These are phyloP conservation scores for Solanum chilense DNA, from an alignment of 257 asterid species.

Conservation along the genomic window DNA sequence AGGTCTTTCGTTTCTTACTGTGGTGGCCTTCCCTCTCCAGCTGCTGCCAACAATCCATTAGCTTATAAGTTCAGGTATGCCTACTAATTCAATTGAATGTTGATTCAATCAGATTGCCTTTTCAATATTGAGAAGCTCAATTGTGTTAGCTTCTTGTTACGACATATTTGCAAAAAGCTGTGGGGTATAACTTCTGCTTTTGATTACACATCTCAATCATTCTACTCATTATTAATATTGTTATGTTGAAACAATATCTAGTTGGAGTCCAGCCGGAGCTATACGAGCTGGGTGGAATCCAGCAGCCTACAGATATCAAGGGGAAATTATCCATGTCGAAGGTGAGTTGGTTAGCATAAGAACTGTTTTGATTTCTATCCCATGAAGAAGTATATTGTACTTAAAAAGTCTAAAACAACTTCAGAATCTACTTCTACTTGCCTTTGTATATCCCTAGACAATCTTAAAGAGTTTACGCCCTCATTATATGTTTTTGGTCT, in stretches of 20 bases:
- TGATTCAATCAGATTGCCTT: background rate
- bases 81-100: background rate
- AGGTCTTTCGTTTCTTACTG: constrained; percentile 87
- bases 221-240: background rate
- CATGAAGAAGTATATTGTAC: background rate
- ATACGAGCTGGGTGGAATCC: constrained; percentile 81
- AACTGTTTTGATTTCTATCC: background rate
- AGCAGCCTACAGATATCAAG: constrained; percentile 56
- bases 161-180: background rate
- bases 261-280: constrained; percentile 98
- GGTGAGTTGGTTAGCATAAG: constrained; percentile 38
- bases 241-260: constrained; percentile 15
- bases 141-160: background rate
- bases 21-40: constrained; percentile 96
- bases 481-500: background rate
- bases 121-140: background rate
- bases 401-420: background rate
- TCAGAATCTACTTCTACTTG: background rate
- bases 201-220: background rate
- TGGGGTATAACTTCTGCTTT: background rate
- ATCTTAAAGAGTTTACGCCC: background rate
- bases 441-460: background rate
- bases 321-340: constrained; percentile 59
- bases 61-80: constrained; percentile 89
- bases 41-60: constrained; percentile 87